Evolutionary conservation across 495 filamentous ascomycete species (phyloP).

Genomic region (Annulohypoxylon stygium): DNA sequence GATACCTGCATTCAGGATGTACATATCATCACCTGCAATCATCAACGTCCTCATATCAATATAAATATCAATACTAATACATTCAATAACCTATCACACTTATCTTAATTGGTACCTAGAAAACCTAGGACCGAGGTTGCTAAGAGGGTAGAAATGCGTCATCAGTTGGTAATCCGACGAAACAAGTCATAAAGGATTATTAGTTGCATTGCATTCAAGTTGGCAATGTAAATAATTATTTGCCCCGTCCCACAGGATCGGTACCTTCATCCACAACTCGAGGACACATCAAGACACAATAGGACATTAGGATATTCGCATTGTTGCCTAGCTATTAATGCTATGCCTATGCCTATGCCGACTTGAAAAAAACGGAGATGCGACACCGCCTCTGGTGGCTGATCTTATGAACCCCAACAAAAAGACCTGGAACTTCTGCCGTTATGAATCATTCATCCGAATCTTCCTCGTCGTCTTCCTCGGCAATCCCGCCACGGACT

Average conservation of each 20-base stretch:
- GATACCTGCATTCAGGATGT: background rate
- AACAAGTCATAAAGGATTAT: background rate
- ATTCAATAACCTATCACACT: no score
- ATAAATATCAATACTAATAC: no score
- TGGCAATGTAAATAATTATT: background rate
- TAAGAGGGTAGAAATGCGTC: background rate
- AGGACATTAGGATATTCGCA: no score
- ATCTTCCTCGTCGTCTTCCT: slow-evolving; percentile 22
- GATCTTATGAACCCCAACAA: slow-evolving; percentile 1
- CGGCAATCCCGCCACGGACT: slow-evolving; percentile 29
- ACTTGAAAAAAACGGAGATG: background rate
- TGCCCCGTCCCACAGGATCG: background rate
- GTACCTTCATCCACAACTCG: background rate
- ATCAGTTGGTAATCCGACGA: slow-evolving; percentile 7
- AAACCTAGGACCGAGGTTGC: no score
- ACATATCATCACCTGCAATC: background rate
- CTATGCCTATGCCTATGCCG: no score
- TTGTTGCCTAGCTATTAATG: background rate
- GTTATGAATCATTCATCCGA: slow-evolving; percentile 23
- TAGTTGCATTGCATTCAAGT: background rate
- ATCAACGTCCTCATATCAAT: slow-evolving; percentile 6
- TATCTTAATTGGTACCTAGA: no score
- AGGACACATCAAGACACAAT: background rate
- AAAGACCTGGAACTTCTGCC: background rate
- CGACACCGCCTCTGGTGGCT: background rate